phyloP scores from a whole-genome alignment of 768 basidiomycete species.

The Termitomyces sp. region DNA sequence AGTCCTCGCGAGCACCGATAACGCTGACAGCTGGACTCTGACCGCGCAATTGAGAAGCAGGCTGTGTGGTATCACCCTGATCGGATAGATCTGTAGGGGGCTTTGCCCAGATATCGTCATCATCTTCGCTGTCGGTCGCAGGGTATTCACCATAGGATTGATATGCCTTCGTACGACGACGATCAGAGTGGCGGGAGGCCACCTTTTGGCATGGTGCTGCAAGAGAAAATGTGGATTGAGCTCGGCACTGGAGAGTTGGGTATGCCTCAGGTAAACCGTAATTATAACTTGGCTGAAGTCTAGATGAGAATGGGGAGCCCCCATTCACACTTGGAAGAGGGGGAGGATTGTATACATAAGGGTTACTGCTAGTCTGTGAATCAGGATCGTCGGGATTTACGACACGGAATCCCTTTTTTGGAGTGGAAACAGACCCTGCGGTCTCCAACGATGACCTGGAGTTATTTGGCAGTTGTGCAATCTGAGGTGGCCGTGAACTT shows the following conservation, averaged over 20 bases:
- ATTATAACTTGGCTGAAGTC: conserved; percentile 14
- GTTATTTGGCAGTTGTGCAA: conserved; percentile 8
- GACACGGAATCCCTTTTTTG: conserved; percentile 25
- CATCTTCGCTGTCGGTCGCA: conserved; percentile 17
- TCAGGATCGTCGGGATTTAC: conserved; percentile 32
- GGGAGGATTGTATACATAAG: conserved; percentile 20
- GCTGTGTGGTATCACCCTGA: background rate
- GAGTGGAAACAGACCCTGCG: conserved; percentile 16
- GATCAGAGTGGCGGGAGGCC: background rate
- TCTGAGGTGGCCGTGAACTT: conserved; percentile 19
- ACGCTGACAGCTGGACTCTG: conserved; percentile 2
- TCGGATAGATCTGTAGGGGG: conserved; percentile 24
- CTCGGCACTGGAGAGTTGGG: background rate
- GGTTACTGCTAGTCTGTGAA: conserved; percentile 13
- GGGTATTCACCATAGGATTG: background rate
- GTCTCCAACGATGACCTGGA: conserved; percentile 14
- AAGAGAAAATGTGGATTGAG: background rate
- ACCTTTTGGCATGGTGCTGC: background rate
- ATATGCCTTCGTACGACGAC: conserved; percentile 1
- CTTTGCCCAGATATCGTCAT: conserved; percentile 28
- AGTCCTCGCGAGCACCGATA: conserved; percentile 20
- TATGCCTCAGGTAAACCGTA: conserved; percentile 7
- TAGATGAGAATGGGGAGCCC: conserved; percentile 15
- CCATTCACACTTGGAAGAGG: conserved; percentile 15
- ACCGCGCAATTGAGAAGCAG: conserved; percentile 5